Evolutionary conservation across 495 filamentous ascomycete species (phyloP).

Genomic region (Podospora comata): DNA sequence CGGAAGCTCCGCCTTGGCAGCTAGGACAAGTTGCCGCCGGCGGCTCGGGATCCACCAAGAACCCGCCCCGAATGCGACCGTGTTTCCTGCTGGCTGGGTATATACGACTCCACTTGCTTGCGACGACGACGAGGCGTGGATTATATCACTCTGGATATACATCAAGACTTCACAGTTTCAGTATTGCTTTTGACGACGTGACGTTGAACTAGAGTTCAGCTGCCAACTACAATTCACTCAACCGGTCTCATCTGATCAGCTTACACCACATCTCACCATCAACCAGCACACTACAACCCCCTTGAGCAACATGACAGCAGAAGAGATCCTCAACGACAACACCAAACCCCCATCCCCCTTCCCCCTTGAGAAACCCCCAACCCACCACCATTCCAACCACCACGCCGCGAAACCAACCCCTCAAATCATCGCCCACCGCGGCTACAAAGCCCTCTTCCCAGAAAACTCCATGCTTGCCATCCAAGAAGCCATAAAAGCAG

Average conservation of each 20-base stretch:
- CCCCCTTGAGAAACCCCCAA: background rate
- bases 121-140: background rate
- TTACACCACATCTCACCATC: background rate
- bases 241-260: background rate
- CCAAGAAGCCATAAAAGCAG: constrained; percentile 63
- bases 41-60: background rate
- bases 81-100: background rate
- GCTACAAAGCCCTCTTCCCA: constrained; percentile 72
- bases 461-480: constrained; percentile 87
- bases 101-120: background rate
- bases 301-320: background rate
- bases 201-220: background rate
- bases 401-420: constrained; percentile 37
- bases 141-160: background rate
- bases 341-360: background rate
- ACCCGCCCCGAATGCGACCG: background rate
- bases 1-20: background rate
- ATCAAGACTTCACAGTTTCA: background rate
- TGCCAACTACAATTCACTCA: background rate
- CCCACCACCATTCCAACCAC: background rate
- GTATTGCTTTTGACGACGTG: too few species aligned
- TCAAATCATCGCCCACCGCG: constrained; percentile 81
- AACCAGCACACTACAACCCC: background rate
- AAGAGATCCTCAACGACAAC: background rate
- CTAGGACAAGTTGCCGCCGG: background rate